phyloP scores from a whole-genome alignment of 371 early-diverging fungal genomes.

The Saksenaea oblongispora region DNA sequence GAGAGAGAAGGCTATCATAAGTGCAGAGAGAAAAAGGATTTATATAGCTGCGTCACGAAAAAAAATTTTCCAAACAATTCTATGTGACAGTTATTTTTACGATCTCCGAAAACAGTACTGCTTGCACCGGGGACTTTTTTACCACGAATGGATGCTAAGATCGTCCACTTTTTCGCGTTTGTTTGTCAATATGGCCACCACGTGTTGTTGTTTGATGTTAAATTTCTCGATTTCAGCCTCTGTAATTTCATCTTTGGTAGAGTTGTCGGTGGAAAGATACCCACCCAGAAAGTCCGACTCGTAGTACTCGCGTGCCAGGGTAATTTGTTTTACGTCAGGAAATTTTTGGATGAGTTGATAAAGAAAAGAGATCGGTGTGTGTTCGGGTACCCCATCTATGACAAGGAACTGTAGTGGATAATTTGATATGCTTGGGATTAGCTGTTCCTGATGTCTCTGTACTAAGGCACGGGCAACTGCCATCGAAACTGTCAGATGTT shows the following conservation, averaged over 20 bases:
- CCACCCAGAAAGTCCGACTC: slow-evolving; percentile 18
- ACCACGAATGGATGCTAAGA: slow-evolving; percentile 24
- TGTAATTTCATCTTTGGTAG: slow-evolving; percentile 13
- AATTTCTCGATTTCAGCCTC: slow-evolving; percentile 12
- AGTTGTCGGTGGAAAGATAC: neutral
- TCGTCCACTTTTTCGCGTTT: slow-evolving; percentile 19
- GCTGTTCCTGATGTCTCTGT: neutral
- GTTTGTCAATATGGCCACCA: slow-evolving; percentile 16
- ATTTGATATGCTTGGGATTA: neutral
- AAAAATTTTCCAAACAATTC: neutral
- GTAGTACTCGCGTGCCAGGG: slow-evolving; percentile 19
- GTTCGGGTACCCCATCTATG: slow-evolving; percentile 16
- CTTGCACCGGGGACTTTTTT: neutral
- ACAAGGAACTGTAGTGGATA: slow-evolving; percentile 10
- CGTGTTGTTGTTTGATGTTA: slow-evolving; percentile 13
- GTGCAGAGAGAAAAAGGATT: neutral
- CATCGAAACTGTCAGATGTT: slow-evolving; percentile 18
- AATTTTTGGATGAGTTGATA: slow-evolving; percentile 13
- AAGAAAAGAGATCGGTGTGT: slow-evolving; percentile 20
- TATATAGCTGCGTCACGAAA: neutral
- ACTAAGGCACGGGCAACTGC: slow-evolving; percentile 9
- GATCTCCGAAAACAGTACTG: neutral
- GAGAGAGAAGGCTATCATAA: neutral
- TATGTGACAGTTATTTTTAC: neutral
- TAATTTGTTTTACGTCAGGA: slow-evolving; percentile 13